These are phyloP conservation scores for Myotisia sp. DNA, from an alignment of 2,329 filamentous ascomycete genomes.

Conservation along the genomic window DNA sequence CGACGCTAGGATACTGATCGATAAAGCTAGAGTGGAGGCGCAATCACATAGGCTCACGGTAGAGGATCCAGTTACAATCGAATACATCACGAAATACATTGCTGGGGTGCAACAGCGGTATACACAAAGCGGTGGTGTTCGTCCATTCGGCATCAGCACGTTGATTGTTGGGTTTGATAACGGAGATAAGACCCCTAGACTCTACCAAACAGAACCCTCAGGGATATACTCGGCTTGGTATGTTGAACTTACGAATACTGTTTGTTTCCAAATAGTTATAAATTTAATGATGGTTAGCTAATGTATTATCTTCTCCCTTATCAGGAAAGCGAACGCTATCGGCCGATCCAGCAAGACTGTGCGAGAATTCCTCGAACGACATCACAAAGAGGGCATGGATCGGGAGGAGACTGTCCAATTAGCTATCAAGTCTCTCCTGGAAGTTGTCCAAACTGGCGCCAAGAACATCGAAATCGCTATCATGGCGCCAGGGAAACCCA, in stretches of 20 bases:
- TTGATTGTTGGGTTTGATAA: conserved; percentile 97
- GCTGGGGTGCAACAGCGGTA: conserved; percentile 97
- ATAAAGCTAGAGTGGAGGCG: conserved; percentile 93
- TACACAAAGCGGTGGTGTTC: conserved; percentile 94
- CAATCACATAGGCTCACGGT: conserved; percentile 95
- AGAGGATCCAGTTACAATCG: conserved; percentile 91
- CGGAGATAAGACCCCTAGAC: conserved; percentile 69
- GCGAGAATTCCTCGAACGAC: conserved; percentile 93
- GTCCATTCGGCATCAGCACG: conserved; percentile 97
- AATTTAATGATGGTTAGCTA: conserved; percentile 5
- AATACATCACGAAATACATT: conserved; percentile 99
- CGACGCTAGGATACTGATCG: conserved; percentile 92
- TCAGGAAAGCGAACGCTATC: conserved; percentile 97
- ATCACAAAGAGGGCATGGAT: conserved; percentile 97
- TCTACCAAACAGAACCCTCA: conserved; percentile 98
- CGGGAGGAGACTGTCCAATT: conserved; percentile 90
- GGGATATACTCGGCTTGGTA: conserved; percentile 99
- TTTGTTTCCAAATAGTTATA: not conserved
- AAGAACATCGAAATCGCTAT: conserved; percentile 99
- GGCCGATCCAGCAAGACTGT: conserved; percentile 98
- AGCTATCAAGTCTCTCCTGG: conserved; percentile 92
- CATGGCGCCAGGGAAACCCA: conserved; percentile 79
- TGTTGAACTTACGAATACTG: conserved; percentile 17
- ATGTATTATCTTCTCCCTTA: too few relatives aligned
- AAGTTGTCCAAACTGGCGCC: conserved; percentile 95